Evolutionary conservation across 164 flowering plant genomes (phyloP), one percentile per base, ranked within the genome.

Genomic region (Platanus orientalis): DNA sequence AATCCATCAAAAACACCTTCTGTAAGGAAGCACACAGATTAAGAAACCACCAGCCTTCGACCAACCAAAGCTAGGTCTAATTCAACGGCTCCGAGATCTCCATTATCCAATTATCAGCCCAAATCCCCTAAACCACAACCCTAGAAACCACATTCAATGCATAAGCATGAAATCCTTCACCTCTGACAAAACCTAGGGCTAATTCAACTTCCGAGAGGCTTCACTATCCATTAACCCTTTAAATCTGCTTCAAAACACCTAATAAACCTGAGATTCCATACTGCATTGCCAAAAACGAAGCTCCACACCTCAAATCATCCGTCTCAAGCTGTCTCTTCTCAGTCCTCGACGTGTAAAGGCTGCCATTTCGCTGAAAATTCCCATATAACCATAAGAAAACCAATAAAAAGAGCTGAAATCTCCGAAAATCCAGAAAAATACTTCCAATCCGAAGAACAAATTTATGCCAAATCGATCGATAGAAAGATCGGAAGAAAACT

Each of bases 191-290:
- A 66, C 57, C 49, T 59, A 53, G 68, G 51, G 67, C 21, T 70
- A 26, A 54, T 48, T 57, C 55, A 57, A 57, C 32, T 5, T 3
- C 45, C 19, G 20, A 5, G 12, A 25, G 9, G 25, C 57, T 58
- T 44, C 48, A 32, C 49, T 62, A 2, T 23, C 7, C 34, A 58
- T 57, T 29, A 17, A 39, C 30, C 29, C 13, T 12, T 21, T 44
- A 62, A 67, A 55, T 50, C 68, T 24, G 52, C 57, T 59, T 12
- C 52, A 50, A 32, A 30, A 61, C 68, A 61, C 73, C 75, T 63
- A 74, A 73, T 66, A 67, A 54, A 57, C 20, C 61, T 48, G 56
- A 75, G 74, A 80, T 77, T 80, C 79, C 73, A 39, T 57, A 66
- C 70, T 63, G 74, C 79, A 77, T 75, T 71, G 76, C 60, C 65